Evolutionary conservation across 2,329 filamentous ascomycete species (phyloP).

Genomic region (Ophiostoma populinum): DNA sequence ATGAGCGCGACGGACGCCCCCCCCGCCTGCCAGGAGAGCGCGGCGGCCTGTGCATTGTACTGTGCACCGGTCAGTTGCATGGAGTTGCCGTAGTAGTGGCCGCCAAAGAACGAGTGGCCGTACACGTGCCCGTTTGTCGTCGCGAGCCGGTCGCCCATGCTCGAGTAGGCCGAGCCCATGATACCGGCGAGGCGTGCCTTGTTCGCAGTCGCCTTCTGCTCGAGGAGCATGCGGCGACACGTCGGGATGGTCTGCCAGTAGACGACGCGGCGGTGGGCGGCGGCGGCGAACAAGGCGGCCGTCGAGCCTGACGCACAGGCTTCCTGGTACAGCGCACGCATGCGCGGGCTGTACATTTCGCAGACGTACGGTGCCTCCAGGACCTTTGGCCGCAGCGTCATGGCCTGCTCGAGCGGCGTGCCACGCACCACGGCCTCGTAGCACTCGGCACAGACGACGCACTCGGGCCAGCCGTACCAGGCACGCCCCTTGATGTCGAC

Average conservation of each 20-base stretch:
- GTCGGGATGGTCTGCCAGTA: constrained; percentile 18
- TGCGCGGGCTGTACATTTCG: constrained; percentile 21
- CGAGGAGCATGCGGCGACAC: constrained; percentile 6
- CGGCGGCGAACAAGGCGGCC: constrained; percentile 13
- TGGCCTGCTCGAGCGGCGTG: constrained; percentile 13
- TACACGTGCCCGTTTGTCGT: constrained; percentile 1
- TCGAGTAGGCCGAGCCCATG: not conserved
- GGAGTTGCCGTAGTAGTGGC: constrained; percentile 4
- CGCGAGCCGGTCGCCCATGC: not conserved
- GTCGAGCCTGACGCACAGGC: constrained; percentile 14
- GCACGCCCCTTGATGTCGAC: constrained; percentile 12
- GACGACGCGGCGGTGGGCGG: constrained; percentile 15
- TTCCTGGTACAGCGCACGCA: constrained; percentile 18
- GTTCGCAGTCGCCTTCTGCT: not conserved
- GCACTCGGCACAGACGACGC: constrained; percentile 19
- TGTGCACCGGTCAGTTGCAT: constrained; percentile 3
- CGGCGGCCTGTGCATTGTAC: constrained; percentile 4
- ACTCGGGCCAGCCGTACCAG: constrained; percentile 21
- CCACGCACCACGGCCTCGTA: constrained; percentile 16
- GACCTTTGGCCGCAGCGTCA: constrained; percentile 13
- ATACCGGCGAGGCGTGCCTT: not conserved
- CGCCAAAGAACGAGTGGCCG: constrained; percentile 3
- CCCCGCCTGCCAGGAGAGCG: constrained; percentile 1
- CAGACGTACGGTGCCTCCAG: constrained; percentile 17
- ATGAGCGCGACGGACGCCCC: not conserved